These are phyloP conservation scores for Pholiota microspora DNA, from an alignment of 768 basidiomycete species.

Conservation along the genomic window DNA sequence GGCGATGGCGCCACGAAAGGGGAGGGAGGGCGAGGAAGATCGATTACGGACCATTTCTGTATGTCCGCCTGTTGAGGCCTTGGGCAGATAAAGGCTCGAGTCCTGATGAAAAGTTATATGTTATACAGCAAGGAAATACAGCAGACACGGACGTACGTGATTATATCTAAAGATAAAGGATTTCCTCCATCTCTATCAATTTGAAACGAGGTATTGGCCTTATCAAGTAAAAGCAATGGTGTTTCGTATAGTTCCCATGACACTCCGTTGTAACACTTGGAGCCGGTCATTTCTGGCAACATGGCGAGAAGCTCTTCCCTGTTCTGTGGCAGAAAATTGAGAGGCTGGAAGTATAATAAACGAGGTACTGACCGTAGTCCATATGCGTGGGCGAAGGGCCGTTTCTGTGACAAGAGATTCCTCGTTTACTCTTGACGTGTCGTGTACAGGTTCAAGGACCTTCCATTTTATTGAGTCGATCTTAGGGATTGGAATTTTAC, in stretches of 20 bases:
- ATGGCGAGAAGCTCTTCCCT: conserved; percentile 28
- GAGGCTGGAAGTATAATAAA: neutral
- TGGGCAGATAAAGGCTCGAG: conserved; percentile 14
- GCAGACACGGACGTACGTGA: conserved; percentile 16
- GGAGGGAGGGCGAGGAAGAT: neutral
- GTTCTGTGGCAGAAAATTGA: conserved; percentile 16
- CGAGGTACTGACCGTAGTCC: conserved; percentile 24
- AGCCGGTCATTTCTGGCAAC: conserved; percentile 27
- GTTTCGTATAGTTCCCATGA: conserved; percentile 25
- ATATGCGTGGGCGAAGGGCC: conserved; percentile 22
- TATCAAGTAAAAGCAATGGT: conserved; percentile 28
- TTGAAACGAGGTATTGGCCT: conserved; percentile 19
- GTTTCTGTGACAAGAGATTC: neutral
- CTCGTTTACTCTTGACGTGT: neutral
- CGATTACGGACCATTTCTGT: neutral
- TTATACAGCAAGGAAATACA: neutral
- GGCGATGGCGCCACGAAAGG: neutral
- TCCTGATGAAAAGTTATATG: conserved; percentile 8
- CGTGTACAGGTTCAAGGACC: neutral
- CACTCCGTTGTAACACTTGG: conserved; percentile 26
- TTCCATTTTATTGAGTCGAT: conserved; percentile 11
- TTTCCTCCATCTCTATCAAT: conserved; percentile 14
- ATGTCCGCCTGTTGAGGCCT: neutral
- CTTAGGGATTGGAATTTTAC: neutral
- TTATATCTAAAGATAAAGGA: conserved; percentile 17